A percentile compares a stretch with the other conserved stretches of the same genome.
These are phyloP conservation scores for Fabrea salina DNA, from an alignment of 169 alveolate genomes.

Conservation along the genomic window DNA sequence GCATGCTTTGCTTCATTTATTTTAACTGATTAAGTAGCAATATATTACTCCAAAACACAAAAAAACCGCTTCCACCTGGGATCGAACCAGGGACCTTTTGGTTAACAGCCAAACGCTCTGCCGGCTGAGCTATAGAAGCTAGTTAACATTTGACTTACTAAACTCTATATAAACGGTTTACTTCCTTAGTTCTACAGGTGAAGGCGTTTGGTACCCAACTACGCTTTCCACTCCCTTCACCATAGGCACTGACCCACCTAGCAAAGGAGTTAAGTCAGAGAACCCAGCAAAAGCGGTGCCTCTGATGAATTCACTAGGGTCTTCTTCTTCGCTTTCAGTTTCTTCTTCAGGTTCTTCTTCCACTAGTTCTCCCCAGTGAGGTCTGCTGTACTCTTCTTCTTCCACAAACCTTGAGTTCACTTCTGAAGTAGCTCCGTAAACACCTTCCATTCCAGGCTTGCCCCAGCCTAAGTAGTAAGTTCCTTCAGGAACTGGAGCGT, in stretches of 20 bases:
- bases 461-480: slow-evolving; percentile 92
- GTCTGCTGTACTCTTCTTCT: slow-evolving; percentile 44
- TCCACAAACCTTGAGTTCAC: not conserved
- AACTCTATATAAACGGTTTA: no score
- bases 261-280: slow-evolving; percentile 29
- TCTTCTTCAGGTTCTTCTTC: slow-evolving; percentile 69
- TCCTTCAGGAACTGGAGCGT: slow-evolving; percentile 90
- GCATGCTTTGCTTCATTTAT: no score
- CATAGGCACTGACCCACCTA: not conserved
- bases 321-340: slow-evolving; percentile 58
- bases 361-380: slow-evolving; percentile 64
- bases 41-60: no score
- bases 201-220: slow-evolving; percentile 47
- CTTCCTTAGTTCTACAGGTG: slow-evolving; percentile 19
- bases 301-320: slow-evolving; percentile 31
- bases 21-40: no score
- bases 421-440: slow-evolving; percentile 73
- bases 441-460: slow-evolving; percentile 80
- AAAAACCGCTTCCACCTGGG: slow-evolving; percentile 57
- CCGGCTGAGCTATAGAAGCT: slow-evolving; percentile 64
- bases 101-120: slow-evolving; percentile 70
- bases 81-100: slow-evolving; percentile 66
- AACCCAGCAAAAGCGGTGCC: not conserved
- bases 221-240: slow-evolving; percentile 16
- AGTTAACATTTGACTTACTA: no score